A percentile compares a stretch with the other conserved stretches of the same genome.
phyloP scores from a whole-genome alignment of 75 land plant species.

The Azolla pinnata region DNA sequence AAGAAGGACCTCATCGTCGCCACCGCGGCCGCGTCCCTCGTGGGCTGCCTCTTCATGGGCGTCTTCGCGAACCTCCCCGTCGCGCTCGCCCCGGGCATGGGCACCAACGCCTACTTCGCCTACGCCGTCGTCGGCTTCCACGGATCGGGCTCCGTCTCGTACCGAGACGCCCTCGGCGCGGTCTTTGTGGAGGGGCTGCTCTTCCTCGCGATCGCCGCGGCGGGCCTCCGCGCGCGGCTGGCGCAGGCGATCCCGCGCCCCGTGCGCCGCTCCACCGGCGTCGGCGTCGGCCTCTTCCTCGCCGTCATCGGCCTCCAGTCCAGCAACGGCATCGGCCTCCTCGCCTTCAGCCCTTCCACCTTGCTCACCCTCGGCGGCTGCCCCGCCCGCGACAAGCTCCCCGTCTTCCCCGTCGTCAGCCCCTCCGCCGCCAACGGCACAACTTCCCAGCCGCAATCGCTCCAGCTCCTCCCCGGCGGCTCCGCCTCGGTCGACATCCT shows the following conservation, averaged over 20 bases:
- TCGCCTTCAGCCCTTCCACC: conserved; percentile 54
- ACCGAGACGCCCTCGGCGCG: conserved; percentile 57
- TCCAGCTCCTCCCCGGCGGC: conserved; percentile 13
- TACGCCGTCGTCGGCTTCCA: conserved; percentile 78
- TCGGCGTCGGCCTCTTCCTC: conserved; percentile 75
- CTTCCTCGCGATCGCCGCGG: conserved; percentile 42
- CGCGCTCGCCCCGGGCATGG: conserved; percentile 87
- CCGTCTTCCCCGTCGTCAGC: conserved; percentile 21
- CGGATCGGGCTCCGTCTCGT: conserved; percentile 55
- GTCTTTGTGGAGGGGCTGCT: conserved; percentile 55
- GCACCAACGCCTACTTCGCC: conserved; percentile 80
- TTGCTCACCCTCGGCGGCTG: conserved; percentile 61
- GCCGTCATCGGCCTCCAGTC: conserved; percentile 70
- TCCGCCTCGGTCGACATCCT: conserved; percentile 23
- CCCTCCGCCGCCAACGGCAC: conserved; percentile 32
- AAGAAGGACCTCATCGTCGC: conserved; percentile 69
- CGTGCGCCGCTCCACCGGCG: conserved; percentile 48
- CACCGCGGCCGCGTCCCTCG: conserved; percentile 44
- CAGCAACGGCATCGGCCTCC: conserved; percentile 57
- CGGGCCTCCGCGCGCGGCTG: conserved; percentile 55
- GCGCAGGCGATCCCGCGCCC: conserved; percentile 52
- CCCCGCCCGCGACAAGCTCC: conserved; percentile 12
- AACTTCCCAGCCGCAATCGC: no score
- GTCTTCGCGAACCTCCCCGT: conserved; percentile 70
- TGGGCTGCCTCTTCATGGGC: conserved; percentile 70